Conservation (phyloP, 2,329 filamentous ascomycete genomes). For the Mycocentrospora acerina region DNA sequence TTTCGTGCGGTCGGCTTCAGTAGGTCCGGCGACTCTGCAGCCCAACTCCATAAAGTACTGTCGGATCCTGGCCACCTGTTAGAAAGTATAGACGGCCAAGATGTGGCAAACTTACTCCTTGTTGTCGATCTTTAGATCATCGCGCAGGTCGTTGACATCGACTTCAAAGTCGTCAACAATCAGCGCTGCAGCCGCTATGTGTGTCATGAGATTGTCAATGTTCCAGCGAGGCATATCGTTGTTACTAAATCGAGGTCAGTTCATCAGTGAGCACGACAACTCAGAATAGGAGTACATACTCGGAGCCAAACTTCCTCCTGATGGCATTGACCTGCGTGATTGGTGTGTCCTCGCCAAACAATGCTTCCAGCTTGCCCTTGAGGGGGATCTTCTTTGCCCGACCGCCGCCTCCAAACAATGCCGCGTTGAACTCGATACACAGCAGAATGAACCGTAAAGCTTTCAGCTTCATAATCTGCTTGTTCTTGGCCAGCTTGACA, state of each 20-base stretch:
- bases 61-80: conserved; percentile 49
- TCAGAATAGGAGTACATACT: too few relatives aligned
- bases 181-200: conserved; percentile 70
- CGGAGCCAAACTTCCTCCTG: conserved; percentile 63
- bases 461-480: conserved; percentile 51
- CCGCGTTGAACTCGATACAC: conserved; percentile 51
- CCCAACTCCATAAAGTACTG: conserved; percentile 78
- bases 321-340: conserved; percentile 30
- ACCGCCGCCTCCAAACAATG: conserved; percentile 35
- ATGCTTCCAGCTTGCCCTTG: conserved; percentile 67
- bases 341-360: conserved; percentile 49
- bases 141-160: conserved; percentile 67
- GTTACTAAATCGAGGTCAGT: conserved; percentile 18
- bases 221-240: conserved; percentile 69
- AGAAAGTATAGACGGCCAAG: conserved; percentile 2
- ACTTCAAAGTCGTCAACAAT: conserved; percentile 74
- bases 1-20: conserved; percentile 52
- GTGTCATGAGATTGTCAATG: conserved; percentile 69
- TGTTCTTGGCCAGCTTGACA: conserved; percentile 57
- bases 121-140: conserved; percentile 72
- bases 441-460: conserved; percentile 52
- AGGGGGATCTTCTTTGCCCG: conserved; percentile 56
- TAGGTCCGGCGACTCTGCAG: conserved; percentile 57
- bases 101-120: conserved; percentile 50
- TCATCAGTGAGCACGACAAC: neutral